These are phyloP conservation scores for Naumovozyma castellii DNA, from an alignment of 805 yeast genomes.

Conservation along the genomic window DNA sequence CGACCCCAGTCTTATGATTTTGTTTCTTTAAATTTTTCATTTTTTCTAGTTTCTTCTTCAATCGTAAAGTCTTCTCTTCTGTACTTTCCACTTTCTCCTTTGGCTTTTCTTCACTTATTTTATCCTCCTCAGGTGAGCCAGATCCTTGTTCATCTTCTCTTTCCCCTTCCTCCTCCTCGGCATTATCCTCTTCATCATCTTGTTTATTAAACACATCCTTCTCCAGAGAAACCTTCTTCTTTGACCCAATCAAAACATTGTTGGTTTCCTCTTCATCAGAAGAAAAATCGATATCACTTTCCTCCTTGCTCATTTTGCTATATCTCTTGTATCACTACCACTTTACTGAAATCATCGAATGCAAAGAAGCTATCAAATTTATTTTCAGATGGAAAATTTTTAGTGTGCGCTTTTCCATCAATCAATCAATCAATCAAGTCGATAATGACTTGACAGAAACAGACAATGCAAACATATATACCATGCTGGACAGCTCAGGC, in stretches of 20 bases:
- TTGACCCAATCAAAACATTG: conserved; percentile 15
- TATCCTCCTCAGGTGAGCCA: conserved; percentile 12
- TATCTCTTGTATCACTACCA: neutral
- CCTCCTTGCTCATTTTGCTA: conserved; percentile 1
- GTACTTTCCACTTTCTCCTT: conserved; percentile 9
- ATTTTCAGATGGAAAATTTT: too few species aligned
- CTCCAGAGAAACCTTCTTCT: conserved; percentile 8
- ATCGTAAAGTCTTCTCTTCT: conserved; percentile 9
- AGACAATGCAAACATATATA: too few species aligned
- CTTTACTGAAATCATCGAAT: neutral
- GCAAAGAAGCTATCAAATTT: too few species aligned
- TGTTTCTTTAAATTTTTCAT: conserved; percentile 37
- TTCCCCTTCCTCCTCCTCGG: conserved; percentile 12
- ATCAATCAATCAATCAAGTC: too few species aligned
- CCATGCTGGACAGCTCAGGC: too few species aligned
- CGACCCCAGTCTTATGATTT: conserved; percentile 71
- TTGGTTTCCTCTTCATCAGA: conserved; percentile 25
- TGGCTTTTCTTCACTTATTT: conserved; percentile 5
- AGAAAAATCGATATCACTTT: conserved; percentile 16
- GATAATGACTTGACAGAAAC: too few species aligned
- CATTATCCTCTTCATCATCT: conserved; percentile 11
- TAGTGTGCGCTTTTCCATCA: too few species aligned
- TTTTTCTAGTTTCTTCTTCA: conserved; percentile 45
- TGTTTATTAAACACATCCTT: conserved; percentile 19
- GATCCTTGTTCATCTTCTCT: conserved; percentile 5